Evolutionary conservation across 257 asterid genomes (phyloP), one percentile per base, ranked within the genome.

Genomic region (Solanum tarapatanum): DNA sequence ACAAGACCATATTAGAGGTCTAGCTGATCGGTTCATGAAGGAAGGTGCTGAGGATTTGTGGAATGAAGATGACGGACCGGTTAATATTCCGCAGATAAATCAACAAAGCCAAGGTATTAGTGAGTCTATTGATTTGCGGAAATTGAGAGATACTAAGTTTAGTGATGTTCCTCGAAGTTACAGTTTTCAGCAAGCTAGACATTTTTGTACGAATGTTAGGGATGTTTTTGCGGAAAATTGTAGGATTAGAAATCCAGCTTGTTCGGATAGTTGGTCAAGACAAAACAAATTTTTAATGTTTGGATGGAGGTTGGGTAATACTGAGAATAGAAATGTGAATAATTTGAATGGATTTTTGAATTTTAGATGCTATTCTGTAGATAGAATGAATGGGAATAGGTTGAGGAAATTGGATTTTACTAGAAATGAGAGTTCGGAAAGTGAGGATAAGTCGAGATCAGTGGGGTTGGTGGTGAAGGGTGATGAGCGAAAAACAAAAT

Each of bases 21-120:
- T 94, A 4, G 99, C 99, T 24, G 99, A 97, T 92, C 94, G 98
- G 77, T 97, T 97, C 90, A 93, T 95, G 97, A 97, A 94, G 91
- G 98, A 94, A 90, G 99, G 99, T 1, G 98, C 99, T 77, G 98
- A 94, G 87, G 98, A 97, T 92, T 92, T 97, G 90, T 97, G 99
- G 99, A 97, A 95, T 73, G 94, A 92, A 88, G 89, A 89, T 8
- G 99, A 97, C 83, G 99, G 99, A 6, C 97, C 97, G 1, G 2
- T 90, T 68, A 83, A 89, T 51, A 17, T 33, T 73, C 91, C 92
- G 2, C 45, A 70, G 8, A 86, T 79, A 48, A 87, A 87, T 89
- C 88, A 89, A 23, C 90, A 51, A 77, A 89, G 85, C 51, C 85
- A 87, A 30, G 51, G 83, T 33, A 35, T 73, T 6, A 87, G 89